phyloP scores from a whole-genome alignment of 345 rosid species.

The Brassica carinata region DNA sequence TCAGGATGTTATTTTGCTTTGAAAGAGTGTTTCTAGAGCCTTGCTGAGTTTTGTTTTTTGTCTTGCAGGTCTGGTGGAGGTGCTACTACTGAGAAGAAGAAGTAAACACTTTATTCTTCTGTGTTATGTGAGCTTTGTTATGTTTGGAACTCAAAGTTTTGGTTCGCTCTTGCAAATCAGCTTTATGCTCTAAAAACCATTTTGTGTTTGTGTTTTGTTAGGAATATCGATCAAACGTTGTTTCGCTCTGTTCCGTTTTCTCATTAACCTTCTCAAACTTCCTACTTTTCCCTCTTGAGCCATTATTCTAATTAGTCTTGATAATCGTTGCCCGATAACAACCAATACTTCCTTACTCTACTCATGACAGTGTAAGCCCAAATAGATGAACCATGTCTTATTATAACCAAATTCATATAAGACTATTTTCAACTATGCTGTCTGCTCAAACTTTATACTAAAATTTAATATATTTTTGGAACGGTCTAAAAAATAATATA shows the following conservation, averaged over 20 bases:
- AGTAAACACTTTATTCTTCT: conserved; percentile 17
- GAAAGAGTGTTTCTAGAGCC: background rate
- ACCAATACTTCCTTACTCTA: background rate
- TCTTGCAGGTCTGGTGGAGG: conserved; percentile 41
- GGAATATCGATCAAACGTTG: conserved; percentile 8
- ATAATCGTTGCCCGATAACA: background rate
- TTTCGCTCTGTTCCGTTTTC: background rate
- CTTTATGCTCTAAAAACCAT: conserved; percentile 4
- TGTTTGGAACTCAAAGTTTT: conserved; percentile 11
- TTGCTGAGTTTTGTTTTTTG: background rate
- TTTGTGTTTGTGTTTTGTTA: conserved; percentile 7
- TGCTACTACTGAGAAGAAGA: conserved; percentile 42
- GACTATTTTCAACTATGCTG: too few relatives aligned
- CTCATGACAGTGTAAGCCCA: background rate
- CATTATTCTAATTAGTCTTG: background rate
- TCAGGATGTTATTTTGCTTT: background rate
- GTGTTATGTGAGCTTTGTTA: conserved; percentile 19
- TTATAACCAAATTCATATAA: too few relatives aligned
- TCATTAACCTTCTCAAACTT: background rate
- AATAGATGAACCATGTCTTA: too few relatives aligned
- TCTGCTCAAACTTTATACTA: too few relatives aligned
- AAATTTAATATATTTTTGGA: too few relatives aligned
- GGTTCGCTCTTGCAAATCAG: background rate
- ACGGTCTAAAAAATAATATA: too few relatives aligned
- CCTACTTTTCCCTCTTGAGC: background rate